Evolutionary conservation across 768 basidiomycete species (phyloP).

Genomic region (Xerocomellus chrysenteron): DNA sequence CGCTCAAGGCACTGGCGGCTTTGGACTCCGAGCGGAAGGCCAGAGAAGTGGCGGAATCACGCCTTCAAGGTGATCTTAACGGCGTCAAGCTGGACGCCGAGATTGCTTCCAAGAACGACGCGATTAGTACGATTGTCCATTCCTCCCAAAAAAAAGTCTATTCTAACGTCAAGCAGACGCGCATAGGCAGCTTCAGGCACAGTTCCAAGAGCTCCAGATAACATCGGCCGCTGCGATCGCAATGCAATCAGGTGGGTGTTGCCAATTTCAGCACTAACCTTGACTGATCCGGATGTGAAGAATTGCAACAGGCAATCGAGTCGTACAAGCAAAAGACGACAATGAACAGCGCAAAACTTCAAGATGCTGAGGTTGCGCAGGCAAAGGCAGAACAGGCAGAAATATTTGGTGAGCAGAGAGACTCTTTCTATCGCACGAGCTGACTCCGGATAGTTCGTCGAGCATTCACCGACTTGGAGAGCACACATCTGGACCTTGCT

Average conservation of each 20-base stretch:
- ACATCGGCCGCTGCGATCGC: slow-evolving; percentile 57
- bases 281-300: slow-evolving; percentile 31
- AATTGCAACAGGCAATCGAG: slow-evolving; percentile 62
- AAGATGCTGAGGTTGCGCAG: slow-evolving; percentile 66
- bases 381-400: slow-evolving; percentile 66
- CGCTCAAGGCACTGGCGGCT: slow-evolving; percentile 52
- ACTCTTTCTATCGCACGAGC: not conserved
- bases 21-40: slow-evolving; percentile 67
- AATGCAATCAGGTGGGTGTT: slow-evolving; percentile 51
- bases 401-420: slow-evolving; percentile 47
- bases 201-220: slow-evolving; percentile 64
- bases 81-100: slow-evolving; percentile 52
- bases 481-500: slow-evolving; percentile 47
- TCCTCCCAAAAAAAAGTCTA: not conserved
- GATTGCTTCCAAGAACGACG: slow-evolving; percentile 53
- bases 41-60: slow-evolving; percentile 64
- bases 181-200: slow-evolving; percentile 57
- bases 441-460: slow-evolving; percentile 49
- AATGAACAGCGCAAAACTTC: slow-evolving; percentile 56
- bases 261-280: not conserved
- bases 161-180: slow-evolving; percentile 40
- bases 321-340: slow-evolving; percentile 65
- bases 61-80: slow-evolving; percentile 62
- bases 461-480: slow-evolving; percentile 61
- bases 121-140: slow-evolving; percentile 45